A percentile compares a stretch with the other conserved stretches of the same genome.
These are phyloP conservation scores for Tinospora cordifolia DNA, from an alignment of 164 flowering plant species.

Conservation along the genomic window DNA sequence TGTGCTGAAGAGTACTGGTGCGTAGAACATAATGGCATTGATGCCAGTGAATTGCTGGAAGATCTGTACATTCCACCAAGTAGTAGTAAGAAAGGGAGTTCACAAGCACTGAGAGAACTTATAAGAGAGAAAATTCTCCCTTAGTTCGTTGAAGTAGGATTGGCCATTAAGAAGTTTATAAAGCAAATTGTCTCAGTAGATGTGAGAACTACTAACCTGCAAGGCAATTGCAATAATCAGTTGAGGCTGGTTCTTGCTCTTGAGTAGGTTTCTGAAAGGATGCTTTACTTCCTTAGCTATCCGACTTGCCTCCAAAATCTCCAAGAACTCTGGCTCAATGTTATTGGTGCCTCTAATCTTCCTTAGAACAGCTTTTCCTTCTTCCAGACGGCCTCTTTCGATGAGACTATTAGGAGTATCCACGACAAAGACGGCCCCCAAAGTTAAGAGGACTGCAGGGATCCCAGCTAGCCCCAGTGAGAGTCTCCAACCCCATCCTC, in stretches of 20 bases:
- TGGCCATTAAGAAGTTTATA: background rate
- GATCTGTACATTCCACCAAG: slow-evolving; percentile 35
- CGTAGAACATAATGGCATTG: slow-evolving; percentile 96
- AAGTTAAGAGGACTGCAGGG: slow-evolving; percentile 64
- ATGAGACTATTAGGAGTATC: slow-evolving; percentile 95
- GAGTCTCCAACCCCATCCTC: slow-evolving; percentile 93
- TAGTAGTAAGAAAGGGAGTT: background rate
- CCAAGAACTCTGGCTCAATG: slow-evolving; percentile 69
- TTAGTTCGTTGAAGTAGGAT: no score
- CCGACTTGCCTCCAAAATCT: slow-evolving; percentile 79
- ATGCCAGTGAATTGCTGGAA: slow-evolving; percentile 95
- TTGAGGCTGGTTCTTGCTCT: slow-evolving; percentile 64
- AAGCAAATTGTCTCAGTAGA: background rate
- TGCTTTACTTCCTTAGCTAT: slow-evolving; percentile 67
- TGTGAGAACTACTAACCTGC: slow-evolving; percentile 42
- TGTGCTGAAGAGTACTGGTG: slow-evolving; percentile 75
- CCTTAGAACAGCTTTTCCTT: slow-evolving; percentile 67
- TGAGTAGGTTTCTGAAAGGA: slow-evolving; percentile 75
- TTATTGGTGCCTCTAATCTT: slow-evolving; percentile 77
- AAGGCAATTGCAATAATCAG: slow-evolving; percentile 39
- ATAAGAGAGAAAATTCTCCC: background rate
- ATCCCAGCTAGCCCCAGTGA: slow-evolving; percentile 80
- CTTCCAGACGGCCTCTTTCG: slow-evolving; percentile 68
- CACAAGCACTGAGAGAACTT: background rate
- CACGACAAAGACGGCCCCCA: slow-evolving; percentile 66